Conservation (phyloP, 1,139 yeast genomes). For the Arxiozyma telluris region DNA sequence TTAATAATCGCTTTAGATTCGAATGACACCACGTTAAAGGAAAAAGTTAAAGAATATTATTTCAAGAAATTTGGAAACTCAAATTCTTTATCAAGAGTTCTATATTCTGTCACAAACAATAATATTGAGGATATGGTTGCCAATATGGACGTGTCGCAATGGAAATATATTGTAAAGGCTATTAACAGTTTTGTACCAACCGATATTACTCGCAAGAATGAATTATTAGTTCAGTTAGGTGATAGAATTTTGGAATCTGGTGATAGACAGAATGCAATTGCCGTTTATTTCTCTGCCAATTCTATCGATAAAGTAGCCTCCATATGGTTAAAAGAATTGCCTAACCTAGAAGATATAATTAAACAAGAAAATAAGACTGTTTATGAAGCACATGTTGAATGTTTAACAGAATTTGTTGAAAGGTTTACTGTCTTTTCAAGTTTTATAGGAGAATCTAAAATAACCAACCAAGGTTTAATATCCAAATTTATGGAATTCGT, state of each 20-base stretch:
- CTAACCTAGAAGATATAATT: slow-evolving; percentile 46
- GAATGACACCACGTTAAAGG: slow-evolving; percentile 46
- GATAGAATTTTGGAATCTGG: slow-evolving; percentile 49
- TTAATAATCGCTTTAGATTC: slow-evolving; percentile 71
- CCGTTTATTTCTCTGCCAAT: slow-evolving; percentile 73
- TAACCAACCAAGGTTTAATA: slow-evolving; percentile 31
- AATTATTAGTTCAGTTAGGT: slow-evolving; percentile 60
- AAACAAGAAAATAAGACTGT: slow-evolving; percentile 37
- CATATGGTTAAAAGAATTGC: slow-evolving; percentile 78
- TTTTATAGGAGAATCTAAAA: slow-evolving; percentile 37
- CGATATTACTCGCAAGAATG: slow-evolving; percentile 38
- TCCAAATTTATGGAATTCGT: slow-evolving; percentile 55
- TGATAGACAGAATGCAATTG: slow-evolving; percentile 62
- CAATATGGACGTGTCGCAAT: slow-evolving; percentile 66
- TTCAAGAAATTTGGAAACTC: slow-evolving; percentile 48
- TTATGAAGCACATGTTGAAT: slow-evolving; percentile 76
- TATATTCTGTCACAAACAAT: slow-evolving; percentile 54
- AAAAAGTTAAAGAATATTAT: slow-evolving; percentile 62
- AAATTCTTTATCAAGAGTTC: slow-evolving; percentile 57
- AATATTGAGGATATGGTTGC: slow-evolving; percentile 65
- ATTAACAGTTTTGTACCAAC: slow-evolving; percentile 50
- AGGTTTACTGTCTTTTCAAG: slow-evolving; percentile 71
- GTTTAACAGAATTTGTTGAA: slow-evolving; percentile 74
- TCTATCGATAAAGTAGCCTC: slow-evolving; percentile 70
- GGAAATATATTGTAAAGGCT: slow-evolving; percentile 76